Conservation (phyloP, 345 rosid species). For the Microthlaspi erraticum region DNA sequence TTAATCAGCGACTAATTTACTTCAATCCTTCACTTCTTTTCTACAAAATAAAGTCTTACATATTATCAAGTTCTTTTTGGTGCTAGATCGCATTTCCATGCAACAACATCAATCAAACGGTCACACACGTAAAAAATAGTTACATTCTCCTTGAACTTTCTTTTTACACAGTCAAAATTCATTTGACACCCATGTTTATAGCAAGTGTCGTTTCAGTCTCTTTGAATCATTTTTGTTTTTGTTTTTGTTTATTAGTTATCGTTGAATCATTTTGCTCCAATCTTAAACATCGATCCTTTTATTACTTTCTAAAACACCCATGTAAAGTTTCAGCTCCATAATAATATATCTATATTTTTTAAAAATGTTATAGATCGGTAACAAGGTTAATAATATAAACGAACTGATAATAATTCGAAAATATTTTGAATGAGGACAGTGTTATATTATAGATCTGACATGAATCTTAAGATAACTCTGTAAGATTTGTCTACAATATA, state of each 20-base stretch:
- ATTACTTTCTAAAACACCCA: too few relatives aligned
- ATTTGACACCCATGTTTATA: background rate
- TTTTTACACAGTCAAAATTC: background rate
- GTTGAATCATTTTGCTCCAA: too few relatives aligned
- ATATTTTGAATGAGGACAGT: background rate
- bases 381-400: too few relatives aligned
- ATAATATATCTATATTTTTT: too few relatives aligned
- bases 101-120: too few relatives aligned
- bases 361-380: too few relatives aligned
- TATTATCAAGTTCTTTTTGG: background rate
- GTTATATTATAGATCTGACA: constrained; percentile 17
- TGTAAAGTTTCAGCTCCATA: too few relatives aligned
- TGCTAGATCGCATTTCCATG: background rate
- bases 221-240: too few relatives aligned
- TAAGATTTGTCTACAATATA: constrained; percentile 1
- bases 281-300: too few relatives aligned
- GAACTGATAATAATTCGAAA: background rate
- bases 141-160: background rate
- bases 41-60: background rate
- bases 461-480: background rate
- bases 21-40: background rate
- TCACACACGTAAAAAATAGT: background rate
- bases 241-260: too few relatives aligned
- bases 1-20: background rate
- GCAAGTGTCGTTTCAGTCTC: too few relatives aligned